Evolutionary conservation across 208 protist genomes (phyloP).

Genomic region (Naegleria gruberi): DNA sequence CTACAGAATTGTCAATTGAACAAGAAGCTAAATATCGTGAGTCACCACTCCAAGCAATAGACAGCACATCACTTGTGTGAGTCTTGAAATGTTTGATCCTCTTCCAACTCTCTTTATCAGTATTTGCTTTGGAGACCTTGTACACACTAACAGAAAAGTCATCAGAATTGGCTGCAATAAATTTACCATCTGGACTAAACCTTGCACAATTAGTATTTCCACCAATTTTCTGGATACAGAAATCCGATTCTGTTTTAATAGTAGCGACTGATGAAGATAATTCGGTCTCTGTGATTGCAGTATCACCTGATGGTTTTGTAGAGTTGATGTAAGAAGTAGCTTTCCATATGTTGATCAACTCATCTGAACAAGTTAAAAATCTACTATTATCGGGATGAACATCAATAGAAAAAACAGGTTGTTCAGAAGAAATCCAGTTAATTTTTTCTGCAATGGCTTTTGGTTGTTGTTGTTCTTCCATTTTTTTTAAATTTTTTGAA

Average conservation of each 20-base stretch:
- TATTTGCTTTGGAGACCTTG: neutral
- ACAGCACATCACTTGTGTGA: neutral
- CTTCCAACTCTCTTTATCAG: constrained; percentile 3
- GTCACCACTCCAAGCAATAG: neutral
- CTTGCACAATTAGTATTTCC: neutral
- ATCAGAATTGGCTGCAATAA: neutral
- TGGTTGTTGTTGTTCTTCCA: neutral
- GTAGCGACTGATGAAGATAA: no score
- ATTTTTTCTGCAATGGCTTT: neutral
- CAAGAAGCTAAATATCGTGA: neutral
- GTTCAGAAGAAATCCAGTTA: neutral
- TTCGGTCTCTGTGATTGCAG: no score
- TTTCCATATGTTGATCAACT: neutral
- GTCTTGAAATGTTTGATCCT: neutral
- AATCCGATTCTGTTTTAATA: neutral
- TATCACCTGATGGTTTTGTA: neutral
- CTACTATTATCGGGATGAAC: neutral
- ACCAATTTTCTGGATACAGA: neutral
- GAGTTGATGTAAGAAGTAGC: no score
- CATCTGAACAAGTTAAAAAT: neutral
- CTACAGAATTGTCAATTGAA: neutral
- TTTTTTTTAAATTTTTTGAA: no score
- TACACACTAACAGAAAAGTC: neutral
- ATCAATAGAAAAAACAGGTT: neutral
- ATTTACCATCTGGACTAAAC: neutral